These are phyloP conservation scores for Paecilomyces sp. DNA, from an alignment of 2,329 filamentous ascomycete species.

Conservation along the genomic window DNA sequence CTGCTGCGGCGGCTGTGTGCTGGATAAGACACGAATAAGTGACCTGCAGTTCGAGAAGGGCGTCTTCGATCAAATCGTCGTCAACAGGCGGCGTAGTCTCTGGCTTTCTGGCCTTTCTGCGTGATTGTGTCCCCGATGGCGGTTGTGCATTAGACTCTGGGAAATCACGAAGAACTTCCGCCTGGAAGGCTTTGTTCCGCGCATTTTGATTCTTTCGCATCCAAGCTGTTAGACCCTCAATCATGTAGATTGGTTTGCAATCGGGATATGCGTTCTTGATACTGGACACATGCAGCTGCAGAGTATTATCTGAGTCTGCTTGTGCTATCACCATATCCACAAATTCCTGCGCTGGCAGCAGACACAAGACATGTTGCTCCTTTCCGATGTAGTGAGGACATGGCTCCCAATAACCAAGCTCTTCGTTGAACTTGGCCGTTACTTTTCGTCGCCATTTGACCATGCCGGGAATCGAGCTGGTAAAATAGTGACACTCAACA, in stretches of 20 bases:
- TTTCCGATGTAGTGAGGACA: slow-evolving; percentile 39
- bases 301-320: slow-evolving; percentile 28
- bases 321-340: slow-evolving; percentile 50
- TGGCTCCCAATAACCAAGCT: slow-evolving; percentile 59
- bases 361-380: slow-evolving; percentile 57
- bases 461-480: slow-evolving; percentile 40
- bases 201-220: slow-evolving; percentile 61
- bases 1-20: slow-evolving; percentile 53
- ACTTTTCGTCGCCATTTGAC: slow-evolving; percentile 65
- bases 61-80: slow-evolving; percentile 64
- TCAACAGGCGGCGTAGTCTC: slow-evolving; percentile 47
- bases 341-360: slow-evolving; percentile 59
- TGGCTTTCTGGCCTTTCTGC: slow-evolving; percentile 35
- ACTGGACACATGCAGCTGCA: slow-evolving; percentile 53
- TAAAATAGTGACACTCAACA: slow-evolving; percentile 34
- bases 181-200: slow-evolving; percentile 61
- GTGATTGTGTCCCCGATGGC: slow-evolving; percentile 15
- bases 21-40: slow-evolving; percentile 61
- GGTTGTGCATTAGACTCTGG: slow-evolving; percentile 26
- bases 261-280: slow-evolving; percentile 49
- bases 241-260: slow-evolving; percentile 58
- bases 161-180: slow-evolving; percentile 51
- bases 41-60: slow-evolving; percentile 63
- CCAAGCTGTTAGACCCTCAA: slow-evolving; percentile 62
- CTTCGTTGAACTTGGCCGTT: slow-evolving; percentile 54